Percentiles rank a stretch among this genome's conserved stretches.
These are phyloP conservation scores for Prunus mume DNA, from an alignment of 306 rosid species.

Conservation along the genomic window DNA sequence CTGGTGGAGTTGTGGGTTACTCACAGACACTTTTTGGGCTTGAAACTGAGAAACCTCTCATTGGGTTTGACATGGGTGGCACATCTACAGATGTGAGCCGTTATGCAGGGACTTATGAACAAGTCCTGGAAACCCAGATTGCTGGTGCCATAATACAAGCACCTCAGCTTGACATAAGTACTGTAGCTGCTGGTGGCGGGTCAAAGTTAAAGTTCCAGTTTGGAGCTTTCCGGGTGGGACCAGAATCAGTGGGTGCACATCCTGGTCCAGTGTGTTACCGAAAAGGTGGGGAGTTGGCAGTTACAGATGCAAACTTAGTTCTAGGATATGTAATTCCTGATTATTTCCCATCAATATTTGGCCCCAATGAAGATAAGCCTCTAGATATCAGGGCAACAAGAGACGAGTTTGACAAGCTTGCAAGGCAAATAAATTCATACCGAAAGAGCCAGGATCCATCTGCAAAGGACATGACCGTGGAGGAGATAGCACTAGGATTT, in stretches of 20 bases:
- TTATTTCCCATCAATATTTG: slow-evolving; percentile 90
- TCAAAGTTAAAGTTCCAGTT: slow-evolving; percentile 85
- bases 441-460: slow-evolving; percentile 63
- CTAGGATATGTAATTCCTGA: slow-evolving; percentile 89
- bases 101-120: slow-evolving; percentile 88
- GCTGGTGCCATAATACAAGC: slow-evolving; percentile 94
- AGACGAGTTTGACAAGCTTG: slow-evolving; percentile 71
- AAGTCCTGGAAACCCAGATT: slow-evolving; percentile 88
- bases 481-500: slow-evolving; percentile 81
- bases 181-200: slow-evolving; percentile 98
- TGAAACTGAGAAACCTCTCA: slow-evolving; percentile 81
- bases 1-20: slow-evolving; percentile 98
- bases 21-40: slow-evolving; percentile 84
- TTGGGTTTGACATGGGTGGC: slow-evolving; percentile 99
- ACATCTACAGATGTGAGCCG: slow-evolving; percentile 98
- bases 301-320: slow-evolving; percentile 89
- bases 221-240: slow-evolving; percentile 85
- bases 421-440: slow-evolving; percentile 62
- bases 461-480: slow-evolving; percentile 71
- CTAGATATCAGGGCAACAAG: slow-evolving; percentile 66
- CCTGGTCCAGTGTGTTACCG: slow-evolving; percentile 95
- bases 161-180: slow-evolving; percentile 94
- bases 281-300: slow-evolving; percentile 92
- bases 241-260: slow-evolving; percentile 98
- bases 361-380: slow-evolving; percentile 77